Evolutionary conservation across 345 rosid genomes (phyloP), one percentile per base, ranked within the genome.

Genomic region (Eucalyptus erythrocorys): DNA sequence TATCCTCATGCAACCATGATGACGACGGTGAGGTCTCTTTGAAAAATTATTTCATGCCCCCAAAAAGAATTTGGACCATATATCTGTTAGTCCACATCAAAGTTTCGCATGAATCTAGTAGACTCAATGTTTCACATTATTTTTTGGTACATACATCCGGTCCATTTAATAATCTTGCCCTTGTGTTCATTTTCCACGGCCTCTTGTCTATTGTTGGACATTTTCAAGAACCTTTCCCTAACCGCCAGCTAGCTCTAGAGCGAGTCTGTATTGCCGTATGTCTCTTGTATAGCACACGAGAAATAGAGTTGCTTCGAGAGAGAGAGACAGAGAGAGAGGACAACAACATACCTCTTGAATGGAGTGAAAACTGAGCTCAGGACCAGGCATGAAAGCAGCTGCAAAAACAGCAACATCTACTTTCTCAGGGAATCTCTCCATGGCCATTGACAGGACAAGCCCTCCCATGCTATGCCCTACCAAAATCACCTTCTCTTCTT

Each of bases 391-490:
- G 34, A 85, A 17, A 89, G 92, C 93, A 26, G 93, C 5, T 5
- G 89, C 89, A 87, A 92, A 93, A 17, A 90, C 92, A 1, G 88
- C 93, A 64, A 87, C 90, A 30, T 89, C 80, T 51, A 91, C 84
- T 89, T 91, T 94, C 88, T 91, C 89, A 45, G 93, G 94, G 87
- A 89, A 93, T 87, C 86, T 93, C 84, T 92, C 95, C 94, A 93
- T 90, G 61, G 93, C 93, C 84, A 68, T 86, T 87, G 93, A 91
- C 43, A 91, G 50, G 85, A 90, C 13, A 11, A 66, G 10, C 13
- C 94, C 95, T 21, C 93, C 94, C 81, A 85, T 40, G 71, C 93
- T 90, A 80, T 93, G 94, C 17, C 93, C 95, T n/a, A 92, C 94
- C 48, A 94, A 89, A 80, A 90, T 85, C 51, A 94, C 93, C 87